Evolutionary conservation across 2,329 filamentous ascomycete species (phyloP), one percentile per base, ranked within the genome.

Genomic region (Ophiocordyceps camponoti-saundersi): DNA sequence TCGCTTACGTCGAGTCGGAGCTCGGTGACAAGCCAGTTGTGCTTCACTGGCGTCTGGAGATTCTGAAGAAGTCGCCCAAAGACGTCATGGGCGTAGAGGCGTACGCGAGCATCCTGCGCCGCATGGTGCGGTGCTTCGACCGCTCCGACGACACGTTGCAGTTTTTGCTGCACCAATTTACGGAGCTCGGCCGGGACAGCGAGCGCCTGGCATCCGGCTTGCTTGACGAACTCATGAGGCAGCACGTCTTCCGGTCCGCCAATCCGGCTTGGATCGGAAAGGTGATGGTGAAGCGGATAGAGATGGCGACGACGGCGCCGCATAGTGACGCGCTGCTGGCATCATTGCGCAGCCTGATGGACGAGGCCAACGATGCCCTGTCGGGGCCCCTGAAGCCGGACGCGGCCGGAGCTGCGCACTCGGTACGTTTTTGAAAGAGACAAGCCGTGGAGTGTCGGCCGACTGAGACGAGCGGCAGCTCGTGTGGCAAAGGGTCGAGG

Each of bases 401-500:
- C 51, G 78, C 79, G 6, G 77, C 83, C 13, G 75, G 79, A 51
- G 80, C 81, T 32, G 74, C 75, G 7, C 81, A 85, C 53, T 82
- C 77, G 32, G 79, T 83, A 57, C 53, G 73, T 60, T 42, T 22
- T 23, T 3, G 6, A 3, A 15, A 22, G 12, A 15, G 6, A 3
- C 18, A 20, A 22, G n/a, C 39, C 5, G 13, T 3, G 11, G 15
- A 40, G n/a, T 6, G 12, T n/a, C 7, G 36, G 8, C 32, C n/a
- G n/a, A 18, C 36, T 40, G n/a, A 40, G 6, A n/a, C 3, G n/a
- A 11, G 42, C 21, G 12, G 26, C 13, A 90, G 83, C 61, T 95
- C 3, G 64, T 95, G 3, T 95, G 88, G 87, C 92, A 87, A 61
- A 75, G 72, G 23, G 68, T 85, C n/a, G 82, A 88, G 46, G 62